These are phyloP conservation scores for Arthrobotrys pseudoclavata DNA, from an alignment of 2,329 filamentous ascomycete genomes.

Conservation along the genomic window DNA sequence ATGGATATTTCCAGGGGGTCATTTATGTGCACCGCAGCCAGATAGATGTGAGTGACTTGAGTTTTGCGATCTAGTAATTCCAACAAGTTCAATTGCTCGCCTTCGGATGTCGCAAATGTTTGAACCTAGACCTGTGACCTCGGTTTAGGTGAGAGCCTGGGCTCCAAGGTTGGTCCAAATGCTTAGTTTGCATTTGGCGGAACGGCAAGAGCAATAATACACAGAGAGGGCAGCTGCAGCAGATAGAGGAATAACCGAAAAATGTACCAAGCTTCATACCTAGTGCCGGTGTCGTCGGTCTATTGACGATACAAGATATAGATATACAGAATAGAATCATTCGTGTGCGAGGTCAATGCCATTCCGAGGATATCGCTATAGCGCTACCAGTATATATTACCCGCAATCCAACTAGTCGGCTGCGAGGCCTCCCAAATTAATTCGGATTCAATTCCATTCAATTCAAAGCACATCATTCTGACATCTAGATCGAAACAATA, in stretches of 20 bases:
- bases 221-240: conserved; percentile 28
- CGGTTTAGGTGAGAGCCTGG: neutral
- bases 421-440: neutral
- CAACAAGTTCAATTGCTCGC: conserved; percentile 68
- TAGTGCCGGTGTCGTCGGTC: neutral
- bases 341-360: neutral
- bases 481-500: neutral
- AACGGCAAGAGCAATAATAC: neutral
- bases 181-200: neutral
- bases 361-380: neutral
- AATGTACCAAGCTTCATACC: conserved; percentile 17
- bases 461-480: neutral
- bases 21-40: conserved; percentile 71
- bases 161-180: neutral
- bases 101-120: conserved; percentile 62
- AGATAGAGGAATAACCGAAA: conserved; percentile 10
- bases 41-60: conserved; percentile 69
- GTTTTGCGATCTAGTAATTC: conserved; percentile 67
- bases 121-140: conserved; percentile 62
- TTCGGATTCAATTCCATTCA: neutral
- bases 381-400: neutral
- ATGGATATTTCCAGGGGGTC: conserved; percentile 69
- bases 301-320: neutral
- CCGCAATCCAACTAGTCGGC: too few species aligned
- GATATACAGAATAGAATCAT: neutral